Conservation (phyloP, 331 rosid species). For the Saraca asoca region DNA sequence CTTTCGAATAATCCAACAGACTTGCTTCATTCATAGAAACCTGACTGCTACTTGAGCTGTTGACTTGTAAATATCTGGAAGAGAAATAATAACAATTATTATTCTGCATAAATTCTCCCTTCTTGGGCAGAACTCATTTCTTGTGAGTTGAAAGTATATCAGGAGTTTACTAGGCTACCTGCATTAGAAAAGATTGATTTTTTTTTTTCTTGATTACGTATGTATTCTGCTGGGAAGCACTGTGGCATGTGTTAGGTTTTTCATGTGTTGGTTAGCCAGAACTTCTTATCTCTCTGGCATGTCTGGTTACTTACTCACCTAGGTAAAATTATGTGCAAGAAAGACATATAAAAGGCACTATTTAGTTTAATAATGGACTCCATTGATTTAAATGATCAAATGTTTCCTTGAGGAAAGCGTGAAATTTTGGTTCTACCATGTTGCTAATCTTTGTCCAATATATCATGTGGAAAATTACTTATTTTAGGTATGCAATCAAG, state of each 20-base stretch:
- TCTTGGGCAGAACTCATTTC: too few relatives aligned
- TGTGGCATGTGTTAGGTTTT: background rate
- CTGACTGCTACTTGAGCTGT: too few relatives aligned
- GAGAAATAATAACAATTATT: too few relatives aligned
- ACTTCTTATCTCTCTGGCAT: conserved; percentile 11
- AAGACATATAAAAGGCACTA: background rate
- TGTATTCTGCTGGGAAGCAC: conserved; percentile 14
- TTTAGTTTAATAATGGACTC: background rate
- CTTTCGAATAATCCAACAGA: too few relatives aligned
- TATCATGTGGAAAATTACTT: conserved; percentile 16
- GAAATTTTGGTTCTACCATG: background rate
- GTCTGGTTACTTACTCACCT: background rate
- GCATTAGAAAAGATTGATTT: conserved; percentile 7
- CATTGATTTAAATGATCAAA: background rate
- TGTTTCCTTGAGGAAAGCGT: conserved; percentile 1
- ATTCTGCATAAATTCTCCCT: too few relatives aligned
- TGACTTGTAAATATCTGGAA: too few relatives aligned
- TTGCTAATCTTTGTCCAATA: background rate
- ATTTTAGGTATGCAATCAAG: background rate
- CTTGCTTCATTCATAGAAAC: too few relatives aligned
- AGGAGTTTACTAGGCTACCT: too few relatives aligned
- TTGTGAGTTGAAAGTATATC: too few relatives aligned
- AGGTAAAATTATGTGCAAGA: background rate
- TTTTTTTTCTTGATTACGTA: conserved; percentile 10
- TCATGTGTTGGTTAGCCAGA: background rate